These are phyloP conservation scores for Amanita subjunquillea DNA, from an alignment of 768 basidiomycete genomes.

Conservation along the genomic window DNA sequence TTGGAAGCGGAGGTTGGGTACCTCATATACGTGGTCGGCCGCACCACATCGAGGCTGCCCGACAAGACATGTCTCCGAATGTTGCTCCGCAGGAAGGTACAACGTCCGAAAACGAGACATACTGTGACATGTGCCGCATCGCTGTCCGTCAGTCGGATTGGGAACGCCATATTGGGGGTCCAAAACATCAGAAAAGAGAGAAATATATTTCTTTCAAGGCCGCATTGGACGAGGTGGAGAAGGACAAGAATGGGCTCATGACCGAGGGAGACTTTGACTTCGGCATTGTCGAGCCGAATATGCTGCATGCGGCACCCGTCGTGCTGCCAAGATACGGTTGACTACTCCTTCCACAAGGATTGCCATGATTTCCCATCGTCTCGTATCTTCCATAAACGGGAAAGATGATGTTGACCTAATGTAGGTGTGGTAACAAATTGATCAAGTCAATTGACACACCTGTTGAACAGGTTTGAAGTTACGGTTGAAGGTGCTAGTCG, in stretches of 20 bases:
- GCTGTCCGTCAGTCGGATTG: slow-evolving; percentile 18
- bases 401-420: background rate
- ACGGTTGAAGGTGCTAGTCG: slow-evolving; percentile 3
- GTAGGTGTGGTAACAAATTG: background rate
- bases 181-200: slow-evolving; percentile 26
- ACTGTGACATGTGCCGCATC: slow-evolving; percentile 20
- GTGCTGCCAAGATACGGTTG: slow-evolving; percentile 10
- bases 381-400: slow-evolving; percentile 1
- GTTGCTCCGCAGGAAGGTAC: slow-evolving; percentile 11
- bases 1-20: background rate
- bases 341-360: slow-evolving; percentile 14
- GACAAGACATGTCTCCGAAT: background rate
- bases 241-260: slow-evolving; percentile 41
- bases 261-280: slow-evolving; percentile 39
- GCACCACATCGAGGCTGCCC: background rate
- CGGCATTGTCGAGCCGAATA: slow-evolving; percentile 31
- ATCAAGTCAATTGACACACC: background rate
- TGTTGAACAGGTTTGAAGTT: background rate
- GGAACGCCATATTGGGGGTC: slow-evolving; percentile 20
- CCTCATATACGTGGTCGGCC: slow-evolving; percentile 1
- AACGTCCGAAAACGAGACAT: background rate
- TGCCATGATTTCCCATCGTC: slow-evolving; percentile 1
- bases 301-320: slow-evolving; percentile 17
- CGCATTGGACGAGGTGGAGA: slow-evolving; percentile 40
- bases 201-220: slow-evolving; percentile 27